Evolutionary conservation across 352 stramenopile genomes (phyloP).

Genomic region (Phytophthora pseudosyringae): DNA sequence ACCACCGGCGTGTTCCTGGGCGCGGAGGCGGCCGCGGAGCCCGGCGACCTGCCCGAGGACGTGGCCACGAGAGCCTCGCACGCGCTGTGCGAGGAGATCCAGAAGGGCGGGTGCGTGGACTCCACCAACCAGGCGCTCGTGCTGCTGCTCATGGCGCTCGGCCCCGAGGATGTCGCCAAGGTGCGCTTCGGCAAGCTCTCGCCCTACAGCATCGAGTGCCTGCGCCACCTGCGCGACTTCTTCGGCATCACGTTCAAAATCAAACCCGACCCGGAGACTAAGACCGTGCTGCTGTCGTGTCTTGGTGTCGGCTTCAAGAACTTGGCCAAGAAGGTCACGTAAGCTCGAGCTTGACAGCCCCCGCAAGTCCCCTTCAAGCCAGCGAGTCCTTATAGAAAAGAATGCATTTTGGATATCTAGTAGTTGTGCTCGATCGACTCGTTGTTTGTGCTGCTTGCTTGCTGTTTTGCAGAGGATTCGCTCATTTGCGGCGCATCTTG

Average conservation of each 20-base stretch:
- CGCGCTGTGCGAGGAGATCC: conserved; percentile 97
- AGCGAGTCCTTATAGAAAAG: conserved; percentile 34
- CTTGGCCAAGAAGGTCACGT: conserved; percentile 94
- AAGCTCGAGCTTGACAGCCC: conserved; percentile 36
- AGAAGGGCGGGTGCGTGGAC: conserved; percentile 94
- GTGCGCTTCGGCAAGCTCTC: conserved; percentile 91
- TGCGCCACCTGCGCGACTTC: conserved; percentile 92
- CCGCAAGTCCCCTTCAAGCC: background rate
- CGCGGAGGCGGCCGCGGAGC: conserved; percentile 90
- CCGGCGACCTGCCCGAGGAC: conserved; percentile 95
- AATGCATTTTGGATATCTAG: conserved; percentile 41
- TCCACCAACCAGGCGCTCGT: conserved; percentile 95
- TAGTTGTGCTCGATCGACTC: background rate
- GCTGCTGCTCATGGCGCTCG: conserved; percentile 98
- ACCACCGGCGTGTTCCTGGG: conserved; percentile 95
- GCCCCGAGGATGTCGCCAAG: conserved; percentile 97
- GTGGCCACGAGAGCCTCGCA: conserved; percentile 94
- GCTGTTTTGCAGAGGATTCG: conserved; percentile 3
- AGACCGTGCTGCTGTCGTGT: conserved; percentile 94
- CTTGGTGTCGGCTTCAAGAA: conserved; percentile 96
- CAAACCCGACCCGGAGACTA: conserved; percentile 86
- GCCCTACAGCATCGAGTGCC: conserved; percentile 87
- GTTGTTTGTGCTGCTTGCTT: background rate
- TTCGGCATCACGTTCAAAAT: conserved; percentile 96
- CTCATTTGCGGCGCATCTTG: conserved; percentile 74